Evolutionary conservation across 495 filamentous ascomycete species (phyloP).

Genomic region (Penicillium odoratum): DNA sequence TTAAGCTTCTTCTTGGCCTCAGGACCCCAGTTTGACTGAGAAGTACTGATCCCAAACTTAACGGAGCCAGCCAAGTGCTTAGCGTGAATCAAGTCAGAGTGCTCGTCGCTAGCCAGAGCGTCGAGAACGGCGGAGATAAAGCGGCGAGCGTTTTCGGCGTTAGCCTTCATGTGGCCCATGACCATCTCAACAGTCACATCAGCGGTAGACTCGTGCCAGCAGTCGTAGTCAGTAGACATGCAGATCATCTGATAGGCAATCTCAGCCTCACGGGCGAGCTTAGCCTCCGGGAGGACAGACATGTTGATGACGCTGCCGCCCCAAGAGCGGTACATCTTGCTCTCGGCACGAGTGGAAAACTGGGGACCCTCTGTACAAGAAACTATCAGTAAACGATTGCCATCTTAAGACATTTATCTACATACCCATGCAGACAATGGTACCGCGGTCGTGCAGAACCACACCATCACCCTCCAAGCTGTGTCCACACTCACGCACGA

Average conservation of each 20-base stretch:
- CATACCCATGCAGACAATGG: conserved; percentile 86
- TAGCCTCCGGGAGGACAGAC: conserved; percentile 93
- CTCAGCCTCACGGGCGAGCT: conserved; percentile 94
- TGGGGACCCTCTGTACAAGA: conserved; percentile 74
- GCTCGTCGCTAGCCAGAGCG: conserved; percentile 73
- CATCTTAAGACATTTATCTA: neutral
- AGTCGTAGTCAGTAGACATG: conserved; percentile 99
- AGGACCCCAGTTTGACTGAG: conserved; percentile 58
- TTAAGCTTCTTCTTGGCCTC: conserved; percentile 69
- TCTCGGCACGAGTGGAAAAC: conserved; percentile 97
- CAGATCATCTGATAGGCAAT: conserved; percentile 97
- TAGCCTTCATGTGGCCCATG: conserved; percentile 93
- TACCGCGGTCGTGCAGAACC: conserved; percentile 72
- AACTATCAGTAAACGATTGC: too few relatives aligned
- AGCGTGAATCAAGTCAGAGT: conserved; percentile 72
- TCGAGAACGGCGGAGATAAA: conserved; percentile 87
- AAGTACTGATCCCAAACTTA: conserved; percentile 68
- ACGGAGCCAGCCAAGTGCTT: conserved; percentile 57
- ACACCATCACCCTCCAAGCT: conserved; percentile 78
- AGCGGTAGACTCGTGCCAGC: conserved; percentile 76
- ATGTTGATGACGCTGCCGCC: conserved; percentile 95
- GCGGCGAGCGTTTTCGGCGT: conserved; percentile 79
- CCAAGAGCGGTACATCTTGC: conserved; percentile 88
- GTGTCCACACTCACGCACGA: conserved; percentile 71
- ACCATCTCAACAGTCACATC: conserved; percentile 95